Percentiles rank a stretch among this genome's conserved stretches.
Conservation (phyloP, 345 rosid genomes). For the Abelmoschus esculentus region DNA sequence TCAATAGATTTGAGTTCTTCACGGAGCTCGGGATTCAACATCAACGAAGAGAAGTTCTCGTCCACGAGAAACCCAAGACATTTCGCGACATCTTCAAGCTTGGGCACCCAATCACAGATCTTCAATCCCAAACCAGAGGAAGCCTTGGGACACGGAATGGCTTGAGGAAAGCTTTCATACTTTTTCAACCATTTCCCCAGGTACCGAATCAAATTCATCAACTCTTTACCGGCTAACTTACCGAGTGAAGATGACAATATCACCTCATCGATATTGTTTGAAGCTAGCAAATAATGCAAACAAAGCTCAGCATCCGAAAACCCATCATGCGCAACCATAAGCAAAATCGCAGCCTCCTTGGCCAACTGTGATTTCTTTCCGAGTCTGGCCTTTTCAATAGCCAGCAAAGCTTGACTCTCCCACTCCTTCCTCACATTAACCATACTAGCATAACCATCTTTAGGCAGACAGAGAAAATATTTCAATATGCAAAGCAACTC, state of each 20-base stretch:
- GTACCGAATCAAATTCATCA: constrained; percentile 47
- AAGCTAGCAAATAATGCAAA: constrained; percentile 64
- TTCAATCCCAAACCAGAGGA: constrained; percentile 39
- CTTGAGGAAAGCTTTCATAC: constrained; percentile 71
- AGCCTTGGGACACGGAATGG: constrained; percentile 64
- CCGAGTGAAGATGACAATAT: constrained; percentile 49
- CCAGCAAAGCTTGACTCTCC: constrained; percentile 59
- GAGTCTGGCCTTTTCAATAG: constrained; percentile 37
- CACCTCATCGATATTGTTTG: constrained; percentile 47
- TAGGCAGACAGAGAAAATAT: constrained; percentile 65
- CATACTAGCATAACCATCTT: constrained; percentile 49
- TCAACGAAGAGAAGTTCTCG: constrained; percentile 55
- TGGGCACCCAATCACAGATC: constrained; percentile 76
- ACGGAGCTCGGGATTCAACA: constrained; percentile 56
- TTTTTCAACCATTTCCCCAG: constrained; percentile 77
- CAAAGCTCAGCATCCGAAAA: constrained; percentile 66
- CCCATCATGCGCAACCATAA: constrained; percentile 80
- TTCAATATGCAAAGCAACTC: constrained; percentile 60
- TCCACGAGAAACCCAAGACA: constrained; percentile 64
- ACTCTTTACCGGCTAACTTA: constrained; percentile 62
- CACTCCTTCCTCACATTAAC: constrained; percentile 55
- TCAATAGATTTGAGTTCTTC: constrained; percentile 57
- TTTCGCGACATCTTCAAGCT: constrained; percentile 51
- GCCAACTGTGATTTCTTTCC: constrained; percentile 36
- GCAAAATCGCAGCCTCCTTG: constrained; percentile 63